Conservation (phyloP, 2,329 filamentous ascomycete species). For the Alternaria sp. region DNA sequence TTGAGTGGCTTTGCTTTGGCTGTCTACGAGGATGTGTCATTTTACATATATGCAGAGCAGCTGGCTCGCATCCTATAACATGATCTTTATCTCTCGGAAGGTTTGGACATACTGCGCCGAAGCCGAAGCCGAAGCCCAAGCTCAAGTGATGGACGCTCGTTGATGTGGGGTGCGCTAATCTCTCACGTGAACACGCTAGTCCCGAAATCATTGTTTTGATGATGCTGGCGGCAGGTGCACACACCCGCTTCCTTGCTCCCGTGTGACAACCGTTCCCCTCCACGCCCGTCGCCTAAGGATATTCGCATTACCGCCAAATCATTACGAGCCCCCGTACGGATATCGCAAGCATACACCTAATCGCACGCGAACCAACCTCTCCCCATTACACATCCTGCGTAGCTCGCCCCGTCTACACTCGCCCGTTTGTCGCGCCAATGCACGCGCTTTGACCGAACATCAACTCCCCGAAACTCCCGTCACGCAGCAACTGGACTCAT, state of each 20-base stretch:
- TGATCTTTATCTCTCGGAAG: not conserved
- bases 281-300: constrained; percentile 34
- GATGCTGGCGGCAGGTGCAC: constrained; percentile 28
- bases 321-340: constrained; percentile 34
- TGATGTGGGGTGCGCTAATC: constrained; percentile 7
- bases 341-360: constrained; percentile 5
- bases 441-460: constrained; percentile 47
- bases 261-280: constrained; percentile 35
- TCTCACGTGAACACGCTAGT: constrained; percentile 20
- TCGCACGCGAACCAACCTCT: constrained; percentile 14
- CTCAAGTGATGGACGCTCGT: not conserved
- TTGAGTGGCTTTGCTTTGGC: constrained; percentile 22
- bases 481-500: constrained; percentile 46
- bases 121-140: not conserved
- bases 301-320: constrained; percentile 49
- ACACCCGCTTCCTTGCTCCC: constrained; percentile 40
- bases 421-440: constrained; percentile 41
- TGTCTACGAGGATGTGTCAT: constrained; percentile 12
- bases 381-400: constrained; percentile 16
- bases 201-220: constrained; percentile 25
- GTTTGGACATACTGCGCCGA: not conserved
- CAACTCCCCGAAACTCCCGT: constrained; percentile 30
- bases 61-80: constrained; percentile 8
- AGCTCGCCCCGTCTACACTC: constrained; percentile 16
- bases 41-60: constrained; percentile 19